These are phyloP conservation scores for Lactarius deliciosus DNA, from an alignment of 768 basidiomycete species.

Conservation along the genomic window DNA sequence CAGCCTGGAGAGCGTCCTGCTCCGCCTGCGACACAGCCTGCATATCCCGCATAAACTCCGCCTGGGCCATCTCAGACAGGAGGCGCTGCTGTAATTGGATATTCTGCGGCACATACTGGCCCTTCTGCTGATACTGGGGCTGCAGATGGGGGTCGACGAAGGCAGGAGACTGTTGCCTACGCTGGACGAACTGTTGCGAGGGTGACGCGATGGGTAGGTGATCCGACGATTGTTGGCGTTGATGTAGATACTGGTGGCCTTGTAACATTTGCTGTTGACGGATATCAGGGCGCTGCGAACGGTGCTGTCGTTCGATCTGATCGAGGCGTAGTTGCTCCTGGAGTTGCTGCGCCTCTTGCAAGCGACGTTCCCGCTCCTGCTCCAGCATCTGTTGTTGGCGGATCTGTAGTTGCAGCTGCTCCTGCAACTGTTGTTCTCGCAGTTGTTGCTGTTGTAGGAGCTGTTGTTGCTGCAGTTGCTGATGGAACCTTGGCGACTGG, in stretches of 20 bases:
- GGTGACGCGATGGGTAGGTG: slow-evolving; percentile 52
- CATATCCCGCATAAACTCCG: slow-evolving; percentile 63
- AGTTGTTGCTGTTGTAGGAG: slow-evolving; percentile 67
- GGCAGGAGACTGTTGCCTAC: slow-evolving; percentile 44
- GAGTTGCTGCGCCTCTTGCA: slow-evolving; percentile 44
- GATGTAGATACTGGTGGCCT: slow-evolving; percentile 38
- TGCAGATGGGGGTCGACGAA: slow-evolving; percentile 33
- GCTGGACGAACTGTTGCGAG: slow-evolving; percentile 43
- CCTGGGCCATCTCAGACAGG: slow-evolving; percentile 73
- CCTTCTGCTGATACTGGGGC: slow-evolving; percentile 50
- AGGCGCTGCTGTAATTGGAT: slow-evolving; percentile 74
- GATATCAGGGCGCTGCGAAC: slow-evolving; percentile 29
- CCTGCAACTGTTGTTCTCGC: slow-evolving; percentile 46
- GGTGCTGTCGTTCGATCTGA: slow-evolving; percentile 28
- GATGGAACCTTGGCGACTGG: slow-evolving; percentile 78
- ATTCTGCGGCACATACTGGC: slow-evolving; percentile 57
- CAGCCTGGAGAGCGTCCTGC: slow-evolving; percentile 68
- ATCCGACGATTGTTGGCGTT: slow-evolving; percentile 43
- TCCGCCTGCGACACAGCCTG: slow-evolving; percentile 58
- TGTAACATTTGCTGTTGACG: slow-evolving; percentile 31
- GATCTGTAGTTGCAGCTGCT: slow-evolving; percentile 32
- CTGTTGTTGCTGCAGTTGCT: slow-evolving; percentile 69
- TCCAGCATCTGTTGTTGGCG: slow-evolving; percentile 46
- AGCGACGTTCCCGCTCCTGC: slow-evolving; percentile 60
- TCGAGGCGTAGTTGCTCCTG: slow-evolving; percentile 30